Evolutionary conservation across 805 yeast species (phyloP), one percentile per base, ranked within the genome.

Genomic region (Candida morakotiae): DNA sequence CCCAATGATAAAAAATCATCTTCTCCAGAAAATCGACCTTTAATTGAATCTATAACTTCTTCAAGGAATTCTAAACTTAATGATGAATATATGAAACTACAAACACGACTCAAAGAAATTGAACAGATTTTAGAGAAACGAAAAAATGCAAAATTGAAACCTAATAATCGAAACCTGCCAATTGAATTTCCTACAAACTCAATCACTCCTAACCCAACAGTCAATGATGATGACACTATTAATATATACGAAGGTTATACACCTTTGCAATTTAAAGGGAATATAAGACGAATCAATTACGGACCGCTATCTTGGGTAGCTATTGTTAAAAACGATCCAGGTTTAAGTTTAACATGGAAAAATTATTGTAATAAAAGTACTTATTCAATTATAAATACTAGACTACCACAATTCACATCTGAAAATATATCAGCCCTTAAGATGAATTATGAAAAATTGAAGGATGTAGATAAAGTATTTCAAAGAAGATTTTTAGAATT

Each of bases 291-390:
- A 32, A 49, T 61, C 8, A 53, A 55, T 25, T 61, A 52, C 40
- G 72, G 71, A 4, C 71, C 71, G 1, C 58, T 64, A 28, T 51
- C 67, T 2, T 64, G 69, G 66, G 48, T 61, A 1, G 55, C 68
- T 5, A 36, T 63, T 4, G 57, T 64, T 62, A 52, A 50, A 34
- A 49, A 58, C 34, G 72, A 67, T 35, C 41, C 40, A 5, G 65
- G 61, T n/a, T 49, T 64, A 23, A 45, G 52, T 17, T 14, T 55
- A 13, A 46, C 64, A 3, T 66, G 70, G 69, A 41, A 50, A 23
- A 55, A 44, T 25, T 48, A 47, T n/a, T 44, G 52, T 11, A 48
- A 55, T 3, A 53, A 56, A 3, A 40, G 58, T n/a, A 21, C 56
- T 1, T 61, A 58, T 35, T 42, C 51, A 11, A 42, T 44, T 19